phyloP scores from a whole-genome alignment of 139 green algal species.

The Micractinium conductrix region DNA sequence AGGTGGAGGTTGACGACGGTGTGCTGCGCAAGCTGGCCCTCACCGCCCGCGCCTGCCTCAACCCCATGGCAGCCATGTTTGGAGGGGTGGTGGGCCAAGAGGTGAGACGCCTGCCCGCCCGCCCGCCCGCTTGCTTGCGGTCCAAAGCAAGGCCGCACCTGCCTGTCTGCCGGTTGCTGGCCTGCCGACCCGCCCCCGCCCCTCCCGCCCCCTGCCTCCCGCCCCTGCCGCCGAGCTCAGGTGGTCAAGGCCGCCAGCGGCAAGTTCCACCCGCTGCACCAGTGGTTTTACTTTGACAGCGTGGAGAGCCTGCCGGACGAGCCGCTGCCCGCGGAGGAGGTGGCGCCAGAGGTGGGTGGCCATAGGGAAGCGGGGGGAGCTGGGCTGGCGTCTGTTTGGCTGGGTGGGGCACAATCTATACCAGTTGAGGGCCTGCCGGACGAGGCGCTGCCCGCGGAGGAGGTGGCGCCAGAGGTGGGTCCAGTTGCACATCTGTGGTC shows the following conservation, averaged over 20 bases:
- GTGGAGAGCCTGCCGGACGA: conserved; percentile 77
- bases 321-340: conserved; percentile 46
- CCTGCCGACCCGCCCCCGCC: neutral
- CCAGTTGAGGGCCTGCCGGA: conserved; percentile 81
- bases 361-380: no score
- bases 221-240: neutral
- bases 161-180: no score
- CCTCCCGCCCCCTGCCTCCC: neutral
- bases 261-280: conserved; percentile 97
- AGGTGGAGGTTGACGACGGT: conserved; percentile 67
- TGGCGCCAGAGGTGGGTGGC: conserved; percentile 44
- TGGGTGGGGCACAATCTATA: no score
- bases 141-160: no score
- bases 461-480: conserved; percentile 53
- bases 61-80: conserved; percentile 96
- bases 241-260: conserved; percentile 94
- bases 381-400: no score
- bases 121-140: no score
- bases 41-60: conserved; percentile 72
- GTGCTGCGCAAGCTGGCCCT: conserved; percentile 67
- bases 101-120: no score
- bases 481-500: no score
- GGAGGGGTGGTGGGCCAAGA: conserved; percentile 97
- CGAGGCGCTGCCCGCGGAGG: conserved; percentile 39
- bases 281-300: conserved; percentile 95